A percentile compares a stretch with the other conserved stretches of the same genome.
These are phyloP conservation scores for Linum lewisii DNA, from an alignment of 345 rosid genomes.

Conservation along the genomic window DNA sequence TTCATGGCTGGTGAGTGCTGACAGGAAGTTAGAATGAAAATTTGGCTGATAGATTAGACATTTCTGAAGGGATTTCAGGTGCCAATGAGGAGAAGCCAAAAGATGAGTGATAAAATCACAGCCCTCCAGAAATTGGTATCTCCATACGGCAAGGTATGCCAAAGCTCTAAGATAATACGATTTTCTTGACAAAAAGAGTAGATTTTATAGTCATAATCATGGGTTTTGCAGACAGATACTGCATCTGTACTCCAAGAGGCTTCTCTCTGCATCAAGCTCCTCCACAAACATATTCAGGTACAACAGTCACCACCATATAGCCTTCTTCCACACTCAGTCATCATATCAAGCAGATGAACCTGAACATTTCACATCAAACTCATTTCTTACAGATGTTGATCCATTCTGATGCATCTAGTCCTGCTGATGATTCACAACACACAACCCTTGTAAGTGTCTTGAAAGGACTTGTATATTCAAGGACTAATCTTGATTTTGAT, in stretches of 20 bases:
- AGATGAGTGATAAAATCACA: constrained; percentile 53
- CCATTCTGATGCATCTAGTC: not conserved
- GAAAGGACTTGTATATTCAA: not conserved
- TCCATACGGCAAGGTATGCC: constrained; percentile 57
- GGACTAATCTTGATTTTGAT: no score
- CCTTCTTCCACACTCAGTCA: no score
- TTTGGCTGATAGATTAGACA: not conserved
- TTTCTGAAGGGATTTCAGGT: constrained; percentile 14
- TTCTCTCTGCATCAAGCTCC: constrained; percentile 43
- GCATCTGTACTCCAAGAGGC: constrained; percentile 74
- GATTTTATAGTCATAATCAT: not conserved
- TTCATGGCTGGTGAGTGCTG: not conserved
- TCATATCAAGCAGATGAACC: no score
- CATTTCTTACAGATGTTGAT: not conserved
- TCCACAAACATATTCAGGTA: constrained; percentile 57
- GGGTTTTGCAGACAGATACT: constrained; percentile 48
- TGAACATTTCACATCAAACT: no score
- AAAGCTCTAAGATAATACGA: no score
- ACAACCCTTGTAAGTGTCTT: not conserved
- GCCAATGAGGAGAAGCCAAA: constrained; percentile 48
- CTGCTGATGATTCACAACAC: not conserved
- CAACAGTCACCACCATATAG: no score
- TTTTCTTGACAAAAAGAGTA: no score
- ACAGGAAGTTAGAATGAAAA: not conserved
- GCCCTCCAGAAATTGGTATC: constrained; percentile 64